Evolutionary conservation across 768 basidiomycete species (phyloP).

Genomic region (Boletus reticuloceps): DNA sequence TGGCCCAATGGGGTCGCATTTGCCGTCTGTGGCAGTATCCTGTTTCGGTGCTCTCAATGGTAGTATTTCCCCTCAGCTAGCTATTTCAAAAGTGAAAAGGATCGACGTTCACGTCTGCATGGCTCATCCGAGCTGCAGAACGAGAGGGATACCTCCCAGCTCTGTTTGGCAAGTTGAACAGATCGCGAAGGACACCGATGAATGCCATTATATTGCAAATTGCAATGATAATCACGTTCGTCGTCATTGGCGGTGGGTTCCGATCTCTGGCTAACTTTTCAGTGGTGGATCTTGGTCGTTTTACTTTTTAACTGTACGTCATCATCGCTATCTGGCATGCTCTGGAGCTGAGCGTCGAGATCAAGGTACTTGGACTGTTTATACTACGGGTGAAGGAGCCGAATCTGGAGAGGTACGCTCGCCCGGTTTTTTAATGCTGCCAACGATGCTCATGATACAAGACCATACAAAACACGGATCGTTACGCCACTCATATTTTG

Average conservation of each 20-base stretch:
- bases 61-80: conserved; percentile 23
- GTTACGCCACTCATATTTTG: conserved; percentile 89
- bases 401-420: conserved; percentile 65
- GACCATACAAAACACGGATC: conserved; percentile 93
- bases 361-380: conserved; percentile 81
- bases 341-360: not conserved
- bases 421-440: not conserved
- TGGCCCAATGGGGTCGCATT: conserved; percentile 79
- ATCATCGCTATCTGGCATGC: not conserved
- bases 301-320: conserved; percentile 76
- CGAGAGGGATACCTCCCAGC: conserved; percentile 85
- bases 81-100: conserved; percentile 36
- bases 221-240: conserved; percentile 69
- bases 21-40: conserved; percentile 86
- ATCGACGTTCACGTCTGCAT: conserved; percentile 72
- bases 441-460: conserved; percentile 25
- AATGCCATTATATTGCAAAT: conserved; percentile 86
- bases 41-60: conserved; percentile 96
- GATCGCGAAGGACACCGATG: conserved; percentile 75
- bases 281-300: conserved; percentile 83
- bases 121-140: conserved; percentile 86
- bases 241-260: conserved; percentile 87
- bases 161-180: conserved; percentile 76
- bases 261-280: conserved; percentile 86
- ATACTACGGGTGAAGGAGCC: conserved; percentile 91